Base-by-base conservation (phyloP, 2,329 filamentous ascomycete species). In the Fusarium coffeatum region DNA sequence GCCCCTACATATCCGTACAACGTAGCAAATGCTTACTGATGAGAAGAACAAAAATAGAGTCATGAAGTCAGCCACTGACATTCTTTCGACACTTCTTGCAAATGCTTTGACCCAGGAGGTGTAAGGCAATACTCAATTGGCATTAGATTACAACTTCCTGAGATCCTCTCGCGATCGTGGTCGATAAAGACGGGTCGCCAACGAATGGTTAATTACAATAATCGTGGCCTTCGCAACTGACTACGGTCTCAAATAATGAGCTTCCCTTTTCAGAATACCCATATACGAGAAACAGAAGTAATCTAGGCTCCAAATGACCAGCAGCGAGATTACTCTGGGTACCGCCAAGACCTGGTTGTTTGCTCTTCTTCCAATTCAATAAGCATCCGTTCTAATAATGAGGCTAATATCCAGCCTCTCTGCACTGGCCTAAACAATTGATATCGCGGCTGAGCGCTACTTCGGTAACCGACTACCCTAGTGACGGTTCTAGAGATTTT, bases 1-100 rank as follows among this genome's bases (percentile, higher is more conserved):
- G 70, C 63, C 34, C 49, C 28, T 55, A 49, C 55, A 30, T 32
- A 18, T 10, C n/a, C 23, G 7, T 53, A 53, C 49, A 53, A 53
- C 34, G 34, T 53, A 53, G 45, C 42, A 62, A 54, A 59, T 55
- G 64, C 60, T 69, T 53, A 69, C 53, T 57, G 48, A 58, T 57
- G 45, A 58, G 37, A 55, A 56, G 37, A 47, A 63, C 58, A 59
- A 45, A 41, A 61, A 62, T 50, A 46, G 32, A 47, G 49, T 28
- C 53, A 55, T 58, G 20, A 50, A 53, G 40, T 47, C 51, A 69
- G 54, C 49, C 62, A 67, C 57, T 34, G 28, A n/a, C 25, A 46
- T 16, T 28, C 34, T 55, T 20, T 23, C n/a, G n/a, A 43, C 47
- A 25, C 40, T 54, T 57, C 18, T 46, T 15, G 28, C 23, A n/a